Evolutionary conservation across 306 rosid species (phyloP), one percentile per base, ranked within the genome.

Genomic region (Lupinus albus): DNA sequence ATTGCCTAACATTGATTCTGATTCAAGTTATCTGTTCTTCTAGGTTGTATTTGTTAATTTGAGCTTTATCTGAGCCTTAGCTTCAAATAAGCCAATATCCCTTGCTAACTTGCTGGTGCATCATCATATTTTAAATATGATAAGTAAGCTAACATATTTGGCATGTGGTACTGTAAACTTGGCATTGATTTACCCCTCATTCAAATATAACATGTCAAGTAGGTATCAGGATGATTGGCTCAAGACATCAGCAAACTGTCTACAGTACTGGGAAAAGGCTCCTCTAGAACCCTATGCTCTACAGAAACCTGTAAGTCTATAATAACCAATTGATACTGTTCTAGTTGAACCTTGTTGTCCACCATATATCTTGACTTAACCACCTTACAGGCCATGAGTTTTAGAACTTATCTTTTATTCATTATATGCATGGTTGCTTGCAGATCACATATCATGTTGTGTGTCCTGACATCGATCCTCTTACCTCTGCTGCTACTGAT

Each of bases 141-240:
- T 16, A 14, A 52, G 49, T 21, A 17, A 46, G 54, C 49, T 45
- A 70, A 25, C 56, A 15, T 18, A 20, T 21, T 53, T 67, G 64
- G 36, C 38, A 46, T 62, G 5, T 72, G 17, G 38, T 18, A 72
- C 64, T 53, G 50, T 59, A 11, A 39, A 21, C 48, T 67, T 28
- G 35, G 49, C 21, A 54, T 41, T 48, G 20, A 53, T 30, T 67
- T 64, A 67, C 65, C 41, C 33, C 74, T 68, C 53, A 70, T 73
- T 61, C 32, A 35, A 50, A 53, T 67, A 28, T 49, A 28, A 53
- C 39, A 39, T 79, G 47, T 69, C 28, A 61, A 53, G 68, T 62
- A 93, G 98, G 86, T 93, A 93, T 82, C 98, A 93, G 79, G 98
- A 93, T 73, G 98, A 93, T 88, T 93, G 98, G 98, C 98, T 93